phyloP scores from a whole-genome alignment of 1,284 basidiomycete species.

The Ceratobasidium theobromae region DNA sequence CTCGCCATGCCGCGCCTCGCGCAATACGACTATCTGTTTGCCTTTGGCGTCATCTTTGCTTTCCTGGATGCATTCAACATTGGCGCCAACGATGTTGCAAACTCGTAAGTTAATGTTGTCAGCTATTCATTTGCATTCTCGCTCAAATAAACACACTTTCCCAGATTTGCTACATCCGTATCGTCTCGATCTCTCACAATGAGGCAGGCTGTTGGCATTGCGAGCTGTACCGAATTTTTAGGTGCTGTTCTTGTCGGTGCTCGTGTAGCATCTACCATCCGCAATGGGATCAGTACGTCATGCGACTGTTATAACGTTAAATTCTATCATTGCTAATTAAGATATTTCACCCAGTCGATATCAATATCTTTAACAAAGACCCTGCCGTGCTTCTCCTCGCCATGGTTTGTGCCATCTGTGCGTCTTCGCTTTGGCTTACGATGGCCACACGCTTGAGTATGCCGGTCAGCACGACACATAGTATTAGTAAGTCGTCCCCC shows the following conservation, averaged over 20 bases:
- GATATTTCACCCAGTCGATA: slow-evolving; percentile 24
- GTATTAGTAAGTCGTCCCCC: slow-evolving; percentile 33
- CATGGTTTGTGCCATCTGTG: slow-evolving; percentile 47
- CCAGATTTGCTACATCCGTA: slow-evolving; percentile 48
- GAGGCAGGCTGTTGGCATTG: slow-evolving; percentile 47
- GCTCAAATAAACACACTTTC: slow-evolving; percentile 42
- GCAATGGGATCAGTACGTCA: slow-evolving; percentile 48
- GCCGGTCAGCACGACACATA: slow-evolving; percentile 37
- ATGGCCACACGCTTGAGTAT: slow-evolving; percentile 34
- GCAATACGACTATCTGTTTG: slow-evolving; percentile 50
- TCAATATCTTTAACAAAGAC: slow-evolving; percentile 45
- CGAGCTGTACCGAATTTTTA: slow-evolving; percentile 59
- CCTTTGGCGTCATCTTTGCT: slow-evolving; percentile 46
- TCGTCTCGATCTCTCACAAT: slow-evolving; percentile 49
- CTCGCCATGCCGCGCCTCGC: slow-evolving; percentile 27
- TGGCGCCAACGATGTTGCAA: slow-evolving; percentile 47
- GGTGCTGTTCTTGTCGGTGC: slow-evolving; percentile 50
- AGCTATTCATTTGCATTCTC: too few relatives aligned
- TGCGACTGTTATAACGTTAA: not conserved
- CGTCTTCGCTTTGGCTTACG: slow-evolving; percentile 40
- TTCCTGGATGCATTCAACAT: slow-evolving; percentile 51
- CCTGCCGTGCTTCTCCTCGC: slow-evolving; percentile 49
- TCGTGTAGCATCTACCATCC: slow-evolving; percentile 50
- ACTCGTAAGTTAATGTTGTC: slow-evolving; percentile 35
- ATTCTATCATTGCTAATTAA: slow-evolving; percentile 20